phyloP scores from a whole-genome alignment of 2,329 filamentous ascomycete species.

The Cadophora malorum region DNA sequence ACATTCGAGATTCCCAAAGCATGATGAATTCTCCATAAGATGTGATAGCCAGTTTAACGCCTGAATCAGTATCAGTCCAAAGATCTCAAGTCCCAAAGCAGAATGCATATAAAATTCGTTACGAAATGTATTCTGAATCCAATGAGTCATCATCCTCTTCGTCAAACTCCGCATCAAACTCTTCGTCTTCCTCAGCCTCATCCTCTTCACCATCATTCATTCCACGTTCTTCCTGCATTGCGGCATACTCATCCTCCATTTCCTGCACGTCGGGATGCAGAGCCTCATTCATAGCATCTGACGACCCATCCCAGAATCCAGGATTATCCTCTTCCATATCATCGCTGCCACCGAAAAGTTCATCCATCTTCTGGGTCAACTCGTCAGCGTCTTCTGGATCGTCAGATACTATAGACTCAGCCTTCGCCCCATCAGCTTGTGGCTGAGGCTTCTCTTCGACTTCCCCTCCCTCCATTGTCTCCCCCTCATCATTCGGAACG shows the following conservation, averaged over 20 bases:
- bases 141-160: conserved; percentile 3
- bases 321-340: not conserved
- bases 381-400: not conserved
- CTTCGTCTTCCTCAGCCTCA: not conserved
- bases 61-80: not conserved
- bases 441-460: not conserved
- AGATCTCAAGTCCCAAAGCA: not conserved
- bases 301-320: not conserved
- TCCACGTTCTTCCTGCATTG: not conserved
- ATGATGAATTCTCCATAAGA: too few relatives aligned
- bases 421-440: not conserved
- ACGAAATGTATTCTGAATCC: conserved; percentile 4
- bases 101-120: not conserved
- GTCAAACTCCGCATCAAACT: not conserved
- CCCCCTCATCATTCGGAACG: too few relatives aligned
- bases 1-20: too few relatives aligned
- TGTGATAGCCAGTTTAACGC: not conserved
- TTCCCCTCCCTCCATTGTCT: not conserved
- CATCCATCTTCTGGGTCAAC: not conserved
- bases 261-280: not conserved
- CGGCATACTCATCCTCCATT: not conserved
- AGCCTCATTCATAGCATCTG: not conserved
- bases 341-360: not conserved
- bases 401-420: not conserved
- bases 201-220: not conserved